A percentile compares a stretch with the other conserved stretches of the same genome.
Conservation (phyloP, 108 stramenopile species). For the Craspedostauros australis region DNA sequence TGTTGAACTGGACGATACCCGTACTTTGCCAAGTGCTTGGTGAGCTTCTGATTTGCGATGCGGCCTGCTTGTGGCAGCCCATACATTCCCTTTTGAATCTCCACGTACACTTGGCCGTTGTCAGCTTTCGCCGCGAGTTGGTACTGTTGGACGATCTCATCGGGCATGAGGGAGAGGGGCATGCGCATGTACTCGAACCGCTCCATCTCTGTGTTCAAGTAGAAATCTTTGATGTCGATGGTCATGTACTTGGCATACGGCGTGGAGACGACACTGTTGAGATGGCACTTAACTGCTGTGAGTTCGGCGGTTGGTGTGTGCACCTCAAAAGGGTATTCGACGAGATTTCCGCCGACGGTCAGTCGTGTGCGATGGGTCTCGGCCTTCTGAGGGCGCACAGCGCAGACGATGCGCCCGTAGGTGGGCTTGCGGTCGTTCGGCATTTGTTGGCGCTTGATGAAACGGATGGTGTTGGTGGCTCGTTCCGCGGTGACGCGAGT, state of each 20-base stretch:
- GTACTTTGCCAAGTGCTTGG: not conserved
- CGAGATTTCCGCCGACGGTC: constrained; percentile 29
- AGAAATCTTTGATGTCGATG: constrained; percentile 36
- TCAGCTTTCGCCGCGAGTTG: constrained; percentile 7
- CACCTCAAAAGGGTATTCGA: constrained; percentile 21
- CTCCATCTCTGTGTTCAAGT: constrained; percentile 27
- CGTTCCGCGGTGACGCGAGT: not conserved
- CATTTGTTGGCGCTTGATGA: constrained; percentile 22
- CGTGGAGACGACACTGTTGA: constrained; percentile 45
- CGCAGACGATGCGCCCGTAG: constrained; percentile 21
- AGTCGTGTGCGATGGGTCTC: constrained; percentile 16
- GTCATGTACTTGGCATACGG: constrained; percentile 14
- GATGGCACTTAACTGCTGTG: constrained; percentile 26
- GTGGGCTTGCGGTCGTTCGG: constrained; percentile 18
- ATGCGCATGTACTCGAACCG: constrained; percentile 35
- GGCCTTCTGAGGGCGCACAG: constrained; percentile 22
- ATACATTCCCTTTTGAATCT: constrained; percentile 34
- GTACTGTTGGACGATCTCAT: constrained; percentile 29
- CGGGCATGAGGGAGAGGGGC: constrained; percentile 23
- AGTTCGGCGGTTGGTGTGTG: constrained; percentile 32
- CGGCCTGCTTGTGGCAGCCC: constrained; percentile 42
- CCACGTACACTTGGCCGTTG: constrained; percentile 6
- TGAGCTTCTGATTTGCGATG: constrained; percentile 24
- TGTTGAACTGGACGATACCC: constrained; percentile 17
- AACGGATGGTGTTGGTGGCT: constrained; percentile 9